A percentile compares a stretch with the other conserved stretches of the same genome.
Conservation (phyloP, 148 eudicot genomes). For the Dysphania ambrosioides region DNA sequence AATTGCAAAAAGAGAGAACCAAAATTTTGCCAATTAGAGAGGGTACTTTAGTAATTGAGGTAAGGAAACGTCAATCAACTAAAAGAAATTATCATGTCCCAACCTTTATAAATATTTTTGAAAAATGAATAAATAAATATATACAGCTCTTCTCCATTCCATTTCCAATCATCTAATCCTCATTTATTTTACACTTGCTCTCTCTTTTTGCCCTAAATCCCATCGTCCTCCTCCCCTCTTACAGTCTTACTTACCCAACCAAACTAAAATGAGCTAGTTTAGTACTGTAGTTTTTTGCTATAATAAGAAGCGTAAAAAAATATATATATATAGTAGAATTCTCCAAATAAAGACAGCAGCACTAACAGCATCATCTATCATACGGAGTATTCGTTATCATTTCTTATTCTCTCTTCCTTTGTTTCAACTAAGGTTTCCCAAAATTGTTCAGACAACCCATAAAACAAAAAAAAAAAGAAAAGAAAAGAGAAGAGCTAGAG, state of each 20-base stretch:
- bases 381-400: no score
- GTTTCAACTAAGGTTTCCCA: no score
- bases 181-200: not conserved
- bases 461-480: no score
- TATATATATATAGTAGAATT: no score
- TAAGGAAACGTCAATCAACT: conserved; percentile 43
- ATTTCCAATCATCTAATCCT: conserved; percentile 1
- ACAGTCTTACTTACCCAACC: not conserved
- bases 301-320: conserved; percentile 17
- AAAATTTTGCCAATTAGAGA: no score
- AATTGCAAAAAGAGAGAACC: not conserved
- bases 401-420: no score
- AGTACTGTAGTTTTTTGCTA: conserved; percentile 8
- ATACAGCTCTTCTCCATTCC: conserved; percentile 23
- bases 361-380: no score
- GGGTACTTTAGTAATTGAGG: conserved; percentile 29
- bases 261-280: conserved; percentile 23
- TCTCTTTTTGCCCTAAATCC: conserved; percentile 31
- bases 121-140: conserved; percentile 11
- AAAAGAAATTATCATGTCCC: conserved; percentile 22
- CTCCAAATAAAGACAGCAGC: no score
- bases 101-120: not conserved
- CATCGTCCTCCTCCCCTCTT: not conserved
- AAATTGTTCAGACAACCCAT: no score
- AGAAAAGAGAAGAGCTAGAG: no score